Conservation (phyloP, 768 basidiomycete genomes). For the Sarcodon aspratus region DNA sequence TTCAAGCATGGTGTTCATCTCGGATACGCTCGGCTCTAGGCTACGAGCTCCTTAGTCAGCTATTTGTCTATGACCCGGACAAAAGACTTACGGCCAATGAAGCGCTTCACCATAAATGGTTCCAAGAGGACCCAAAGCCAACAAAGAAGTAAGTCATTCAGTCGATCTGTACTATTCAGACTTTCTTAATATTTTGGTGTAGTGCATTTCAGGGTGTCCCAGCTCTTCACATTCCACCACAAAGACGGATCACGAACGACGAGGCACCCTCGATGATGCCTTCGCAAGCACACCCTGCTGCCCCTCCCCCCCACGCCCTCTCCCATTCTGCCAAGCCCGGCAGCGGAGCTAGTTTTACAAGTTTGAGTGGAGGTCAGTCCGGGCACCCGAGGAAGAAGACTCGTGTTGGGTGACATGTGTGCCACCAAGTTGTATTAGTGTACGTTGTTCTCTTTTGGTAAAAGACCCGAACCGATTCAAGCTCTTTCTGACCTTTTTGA, state of each 20-base stretch:
- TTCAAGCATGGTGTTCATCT: conserved; percentile 63
- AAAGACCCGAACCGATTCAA: too few relatives aligned
- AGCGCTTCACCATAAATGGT: conserved; percentile 83
- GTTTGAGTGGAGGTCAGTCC: conserved; percentile 40
- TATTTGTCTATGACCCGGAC: conserved; percentile 90
- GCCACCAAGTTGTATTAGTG: too few relatives aligned
- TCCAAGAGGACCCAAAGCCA: conserved; percentile 80
- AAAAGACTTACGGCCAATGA: conserved; percentile 73
- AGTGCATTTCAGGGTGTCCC: conserved; percentile 69
- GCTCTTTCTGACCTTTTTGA: too few relatives aligned
- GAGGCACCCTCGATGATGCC: conserved; percentile 85
- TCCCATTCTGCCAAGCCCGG: conserved; percentile 20
- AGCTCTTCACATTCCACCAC: conserved; percentile 66
- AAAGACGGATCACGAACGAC: conserved; percentile 84
- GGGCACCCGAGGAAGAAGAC: conserved; percentile 47
- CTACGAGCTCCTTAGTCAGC: conserved; percentile 72
- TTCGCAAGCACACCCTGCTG: conserved; percentile 9
- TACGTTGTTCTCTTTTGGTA: too few relatives aligned
- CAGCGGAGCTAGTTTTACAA: conserved; percentile 54
- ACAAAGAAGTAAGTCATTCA: conserved; percentile 60
- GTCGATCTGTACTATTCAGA: not conserved
- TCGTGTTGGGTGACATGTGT: conserved; percentile 29
- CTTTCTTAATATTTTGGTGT: not conserved
- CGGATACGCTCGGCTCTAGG: conserved; percentile 52
- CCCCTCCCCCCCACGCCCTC: conserved; percentile 19